phyloP scores from a whole-genome alignment of 805 yeast genomes.

The Starmera pachycereana region DNA sequence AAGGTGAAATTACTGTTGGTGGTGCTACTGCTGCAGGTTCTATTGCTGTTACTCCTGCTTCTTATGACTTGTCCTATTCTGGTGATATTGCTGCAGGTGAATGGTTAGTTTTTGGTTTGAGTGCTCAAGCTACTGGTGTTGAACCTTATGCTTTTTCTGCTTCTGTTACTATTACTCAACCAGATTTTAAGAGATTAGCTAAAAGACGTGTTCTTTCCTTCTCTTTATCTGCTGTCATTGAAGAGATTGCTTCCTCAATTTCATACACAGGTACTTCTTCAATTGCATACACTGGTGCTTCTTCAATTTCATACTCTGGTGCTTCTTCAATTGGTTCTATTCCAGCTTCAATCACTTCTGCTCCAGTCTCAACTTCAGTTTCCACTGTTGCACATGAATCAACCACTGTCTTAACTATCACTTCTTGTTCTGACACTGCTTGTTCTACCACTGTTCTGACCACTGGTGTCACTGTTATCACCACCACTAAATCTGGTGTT shows the following conservation, averaged over 20 bases:
- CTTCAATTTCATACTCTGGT: no score
- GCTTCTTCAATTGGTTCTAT: not conserved
- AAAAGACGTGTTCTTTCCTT: not conserved
- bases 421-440: not conserved
- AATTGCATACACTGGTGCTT: no score
- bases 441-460: slow-evolving; percentile 9
- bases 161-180: not conserved
- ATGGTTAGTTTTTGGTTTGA: not conserved
- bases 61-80: slow-evolving; percentile 9
- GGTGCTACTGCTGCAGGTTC: slow-evolving; percentile 5
- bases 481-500: slow-evolving; percentile 18
- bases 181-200: slow-evolving; percentile 1
- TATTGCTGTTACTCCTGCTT: slow-evolving; percentile 3
- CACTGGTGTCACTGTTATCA: slow-evolving; percentile 16
- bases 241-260: not conserved
- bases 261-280: not conserved
- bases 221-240: not conserved
- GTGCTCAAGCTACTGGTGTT: not conserved
- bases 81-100: slow-evolving; percentile 2
- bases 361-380: not conserved
- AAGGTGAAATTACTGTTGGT: slow-evolving; percentile 8
- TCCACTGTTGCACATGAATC: not conserved
- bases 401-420: no score
- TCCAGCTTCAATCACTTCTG: not conserved
- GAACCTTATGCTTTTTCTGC: not conserved